Evolutionary conservation across 2,329 filamentous ascomycete species (phyloP), one percentile per base, ranked within the genome.

Genomic region (Penicillium capsulatum): DNA sequence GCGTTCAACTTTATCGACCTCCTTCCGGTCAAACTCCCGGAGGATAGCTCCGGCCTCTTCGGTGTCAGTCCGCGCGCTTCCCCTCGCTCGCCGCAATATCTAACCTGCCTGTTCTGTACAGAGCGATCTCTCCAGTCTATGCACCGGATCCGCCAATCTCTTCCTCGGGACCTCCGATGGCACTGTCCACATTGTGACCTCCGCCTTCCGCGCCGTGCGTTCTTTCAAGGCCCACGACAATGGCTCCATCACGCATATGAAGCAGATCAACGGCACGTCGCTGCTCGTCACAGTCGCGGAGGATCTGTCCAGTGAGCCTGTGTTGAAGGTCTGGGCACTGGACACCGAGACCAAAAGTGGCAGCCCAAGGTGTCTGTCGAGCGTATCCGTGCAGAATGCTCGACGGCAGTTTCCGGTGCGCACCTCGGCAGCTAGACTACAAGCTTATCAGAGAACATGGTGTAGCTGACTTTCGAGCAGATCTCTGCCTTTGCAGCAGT

Each of bases 1-100:
- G 83, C 85, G 55, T 98, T 98, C 74, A 90, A 94, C 76, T 98
- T 98, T 82, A 97, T 98, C 79, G 88, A 96, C 70, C 88, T 94
- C 66, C 81, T 81, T 63, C 83, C 86, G 63, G 82, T 96, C 66
- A 81, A 84, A 60, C 76, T 90, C 57, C 78, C 76, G 16, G 84
- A 94, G 64, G 87, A 94, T 62, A 84, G 81, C 62, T 80, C 81
- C 54, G 77, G 81, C 60, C 76, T 89, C 61, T 84, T 94, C 71
- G 84, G 90, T 66, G 84, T 86, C 77, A 80, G 65, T 78, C 40
- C 32, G n/a, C 37, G 36, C 33, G 20, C 16, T 28, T 11, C 15
- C 11, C 32, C 11, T 7, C 14, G 6, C 26, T 28, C 10, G 5
- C n/a, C 26, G n/a, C 13, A 28, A 7, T 17, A 15, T 15, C 36